Evolutionary conservation across 176 grass and related monocot genomes (phyloP), one percentile per base, ranked within the genome.

Genomic region (Musa schizocarpa): DNA sequence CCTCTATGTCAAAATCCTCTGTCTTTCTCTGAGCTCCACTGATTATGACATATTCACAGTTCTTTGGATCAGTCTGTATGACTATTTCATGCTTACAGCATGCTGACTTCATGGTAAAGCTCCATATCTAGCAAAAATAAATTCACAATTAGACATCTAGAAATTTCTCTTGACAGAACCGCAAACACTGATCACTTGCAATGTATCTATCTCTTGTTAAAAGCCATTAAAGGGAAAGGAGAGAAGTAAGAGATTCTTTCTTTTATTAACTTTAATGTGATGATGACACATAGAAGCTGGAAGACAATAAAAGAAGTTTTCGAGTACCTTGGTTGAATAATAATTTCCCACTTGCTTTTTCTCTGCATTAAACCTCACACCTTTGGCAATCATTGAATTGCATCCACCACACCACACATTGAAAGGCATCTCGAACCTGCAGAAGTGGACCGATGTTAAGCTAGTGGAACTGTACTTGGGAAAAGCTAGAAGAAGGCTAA

Each of bases 341-440:
- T 98, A 98, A 76, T 94, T 98, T 13, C 95, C 95, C 72, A 98
- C 90, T 98, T 98, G 95, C 74, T 98, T 98, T 76, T 98, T 98
- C 79, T 98, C 95, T 75, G 95, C 90, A 79, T 98, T 98, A 85
- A 98, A 98, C 84, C 95, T 87, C 26, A 98, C 95, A 75, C 95
- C 95, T 81, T 98, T 98, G 1, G 90, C 95, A 83, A 98, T 98
- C 95, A 98, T 98, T 43, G 88, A 91, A 55, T 93, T 98, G 86
- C 95, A 98, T 78, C 95, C 95, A 59, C 95, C 95, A 74, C 95
- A 98, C 95, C 95, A 98, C 27, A 98, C 80, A 85, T 98, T 93
- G 74, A 84, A 98, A 43, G 90, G 88, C 95, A 98, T 98, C 82
- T 98, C 95, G 9, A 98, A 98, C 79, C 94, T 93, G 75, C 54